Percentiles rank a stretch among this genome's conserved stretches.
Conservation (phyloP, 441 rosid genomes). For the Manihot esculenta region DNA sequence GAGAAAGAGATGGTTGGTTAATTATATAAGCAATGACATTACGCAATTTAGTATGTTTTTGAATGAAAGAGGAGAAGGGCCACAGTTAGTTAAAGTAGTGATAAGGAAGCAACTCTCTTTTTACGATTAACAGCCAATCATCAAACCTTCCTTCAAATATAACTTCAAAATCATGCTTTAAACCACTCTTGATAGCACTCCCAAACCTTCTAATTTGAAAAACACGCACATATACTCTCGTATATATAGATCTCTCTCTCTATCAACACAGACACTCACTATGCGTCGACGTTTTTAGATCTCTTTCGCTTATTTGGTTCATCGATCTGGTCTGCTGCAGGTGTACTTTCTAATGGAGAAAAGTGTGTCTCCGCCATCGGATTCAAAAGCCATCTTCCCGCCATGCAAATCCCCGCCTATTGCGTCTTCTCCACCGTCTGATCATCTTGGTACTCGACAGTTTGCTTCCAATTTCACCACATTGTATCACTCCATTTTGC, state of each 20-base stretch:
- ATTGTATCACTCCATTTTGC: conserved; percentile 62
- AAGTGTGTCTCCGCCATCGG: conserved; percentile 34
- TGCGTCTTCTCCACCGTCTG: conserved; percentile 29
- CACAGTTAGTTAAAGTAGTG: conserved; percentile 75
- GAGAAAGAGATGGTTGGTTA: conserved; percentile 15
- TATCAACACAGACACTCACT: not conserved
- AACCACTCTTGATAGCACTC: conserved; percentile 18
- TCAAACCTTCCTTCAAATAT: conserved; percentile 23
- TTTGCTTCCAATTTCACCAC: conserved; percentile 54
- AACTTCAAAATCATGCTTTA: conserved; percentile 21
- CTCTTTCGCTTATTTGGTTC: not conserved
- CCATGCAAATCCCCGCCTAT: conserved; percentile 1
- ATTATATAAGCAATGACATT: conserved; percentile 22
- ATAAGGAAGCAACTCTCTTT: conserved; percentile 46
- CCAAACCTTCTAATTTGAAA: conserved; percentile 22
- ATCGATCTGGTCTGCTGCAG: not conserved
- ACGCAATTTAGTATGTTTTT: conserved; percentile 26
- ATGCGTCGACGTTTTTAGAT: not conserved
- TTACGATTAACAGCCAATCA: conserved; percentile 13
- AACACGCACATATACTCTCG: not conserved
- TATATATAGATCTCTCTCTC: not conserved
- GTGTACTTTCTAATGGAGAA: conserved; percentile 41
- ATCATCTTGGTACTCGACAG: conserved; percentile 22
- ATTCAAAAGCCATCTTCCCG: conserved; percentile 29
- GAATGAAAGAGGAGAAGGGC: conserved; percentile 33